Percentiles rank a stretch among this genome's conserved stretches.
Conservation (phyloP, 176 grass and related monocot species). For the Stipa capillata region DNA sequence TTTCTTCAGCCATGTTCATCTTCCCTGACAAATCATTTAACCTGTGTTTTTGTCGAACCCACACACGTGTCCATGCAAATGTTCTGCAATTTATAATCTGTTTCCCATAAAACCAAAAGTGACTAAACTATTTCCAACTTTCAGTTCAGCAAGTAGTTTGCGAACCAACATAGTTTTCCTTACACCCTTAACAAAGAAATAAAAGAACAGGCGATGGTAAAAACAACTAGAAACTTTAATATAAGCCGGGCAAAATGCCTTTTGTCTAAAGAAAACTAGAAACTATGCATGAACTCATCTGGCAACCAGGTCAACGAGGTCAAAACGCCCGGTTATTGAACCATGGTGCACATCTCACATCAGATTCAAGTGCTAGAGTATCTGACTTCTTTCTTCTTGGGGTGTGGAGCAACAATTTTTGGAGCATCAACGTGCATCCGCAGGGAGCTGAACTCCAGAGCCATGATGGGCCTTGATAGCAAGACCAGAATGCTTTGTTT, state of each 20-base stretch:
- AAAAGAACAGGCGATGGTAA: neutral
- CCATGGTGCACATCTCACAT: neutral
- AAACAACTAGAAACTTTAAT: too few species aligned
- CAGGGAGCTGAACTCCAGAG: constrained; percentile 77
- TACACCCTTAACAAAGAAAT: neutral
- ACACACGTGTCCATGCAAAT: neutral
- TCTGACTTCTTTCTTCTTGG: constrained; percentile 43
- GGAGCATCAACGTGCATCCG: constrained; percentile 79
- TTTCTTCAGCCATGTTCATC: constrained; percentile 4
- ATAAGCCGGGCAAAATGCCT: too few species aligned
- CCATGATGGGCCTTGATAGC: constrained; percentile 72
- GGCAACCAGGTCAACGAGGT: neutral
- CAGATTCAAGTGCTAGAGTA: constrained; percentile 38
- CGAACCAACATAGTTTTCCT: neutral
- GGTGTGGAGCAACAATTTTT: constrained; percentile 8
- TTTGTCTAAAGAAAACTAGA: too few species aligned
- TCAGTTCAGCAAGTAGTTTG: neutral
- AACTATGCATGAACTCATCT: too few species aligned
- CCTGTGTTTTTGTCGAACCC: neutral
- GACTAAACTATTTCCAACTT: neutral
- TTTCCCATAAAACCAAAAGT: too few species aligned
- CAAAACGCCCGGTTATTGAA: constrained; percentile 4
- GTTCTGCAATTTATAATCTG: too few species aligned
- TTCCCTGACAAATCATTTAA: too few species aligned
- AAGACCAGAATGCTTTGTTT: constrained; percentile 52